phyloP scores from a whole-genome alignment of 805 yeast species.

The Saccharomycopsis oosterbeekiorum region DNA sequence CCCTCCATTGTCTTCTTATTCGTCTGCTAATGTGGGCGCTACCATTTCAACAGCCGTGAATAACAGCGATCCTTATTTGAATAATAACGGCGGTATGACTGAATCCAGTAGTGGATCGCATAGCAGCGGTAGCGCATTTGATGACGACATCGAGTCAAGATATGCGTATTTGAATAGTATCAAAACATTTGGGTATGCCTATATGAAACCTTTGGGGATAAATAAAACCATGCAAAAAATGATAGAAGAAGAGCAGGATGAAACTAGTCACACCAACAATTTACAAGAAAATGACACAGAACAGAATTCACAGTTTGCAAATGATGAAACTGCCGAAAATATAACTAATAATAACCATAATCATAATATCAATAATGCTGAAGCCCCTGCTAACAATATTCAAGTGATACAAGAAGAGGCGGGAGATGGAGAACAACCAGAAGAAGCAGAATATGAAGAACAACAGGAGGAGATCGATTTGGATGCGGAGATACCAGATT shows the following conservation, averaged over 20 bases:
- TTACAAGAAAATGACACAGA: slow-evolving; percentile 23
- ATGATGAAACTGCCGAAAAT: slow-evolving; percentile 15
- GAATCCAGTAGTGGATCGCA: background rate
- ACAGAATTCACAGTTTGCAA: slow-evolving; percentile 1
- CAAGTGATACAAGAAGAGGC: background rate
- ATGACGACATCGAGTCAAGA: slow-evolving; percentile 14
- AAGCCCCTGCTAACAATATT: slow-evolving; percentile 2
- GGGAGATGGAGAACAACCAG: background rate
- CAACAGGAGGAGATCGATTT: slow-evolving; percentile 22
- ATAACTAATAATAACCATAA: slow-evolving; percentile 16
- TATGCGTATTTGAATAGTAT: slow-evolving; percentile 22
- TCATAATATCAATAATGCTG: background rate
- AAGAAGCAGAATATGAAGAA: too few relatives aligned
- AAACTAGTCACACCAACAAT: slow-evolving; percentile 9
- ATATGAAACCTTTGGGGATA: slow-evolving; percentile 50
- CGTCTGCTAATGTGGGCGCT: slow-evolving; percentile 18
- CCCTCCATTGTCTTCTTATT: slow-evolving; percentile 18
- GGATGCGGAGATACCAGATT: slow-evolving; percentile 23
- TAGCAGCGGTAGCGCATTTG: slow-evolving; percentile 1
- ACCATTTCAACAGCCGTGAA: slow-evolving; percentile 11
- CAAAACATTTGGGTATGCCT: slow-evolving; percentile 37
- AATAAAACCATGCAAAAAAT: slow-evolving; percentile 41
- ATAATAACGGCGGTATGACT: background rate
- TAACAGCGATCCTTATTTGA: background rate
- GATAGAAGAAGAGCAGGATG: slow-evolving; percentile 24